phyloP scores from a whole-genome alignment of 768 basidiomycete genomes.

The Suillus ampliporus region DNA sequence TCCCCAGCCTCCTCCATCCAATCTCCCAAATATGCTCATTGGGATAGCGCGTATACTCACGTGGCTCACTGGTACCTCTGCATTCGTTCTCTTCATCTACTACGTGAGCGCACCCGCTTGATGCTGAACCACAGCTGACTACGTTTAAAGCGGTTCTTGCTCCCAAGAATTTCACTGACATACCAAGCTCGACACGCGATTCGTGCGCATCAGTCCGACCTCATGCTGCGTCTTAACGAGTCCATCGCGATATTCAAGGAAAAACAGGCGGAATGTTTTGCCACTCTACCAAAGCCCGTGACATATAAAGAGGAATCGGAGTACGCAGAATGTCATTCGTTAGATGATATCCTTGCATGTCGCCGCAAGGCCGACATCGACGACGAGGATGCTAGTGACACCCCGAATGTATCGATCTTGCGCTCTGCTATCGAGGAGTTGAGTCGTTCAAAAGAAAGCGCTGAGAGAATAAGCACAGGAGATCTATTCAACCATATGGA shows the following conservation, averaged over 20 bases:
- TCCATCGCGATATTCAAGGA: slow-evolving; percentile 63
- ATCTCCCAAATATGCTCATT: slow-evolving; percentile 67
- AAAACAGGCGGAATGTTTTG: slow-evolving; percentile 58
- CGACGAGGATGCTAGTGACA: slow-evolving; percentile 26
- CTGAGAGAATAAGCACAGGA: slow-evolving; percentile 54
- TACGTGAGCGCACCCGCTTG: slow-evolving; percentile 52
- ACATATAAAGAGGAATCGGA: slow-evolving; percentile 52
- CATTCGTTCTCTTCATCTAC: slow-evolving; percentile 63
- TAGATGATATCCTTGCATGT: slow-evolving; percentile 45
- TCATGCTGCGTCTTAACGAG: slow-evolving; percentile 58
- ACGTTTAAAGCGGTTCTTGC: slow-evolving; percentile 61
- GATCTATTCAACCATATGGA: slow-evolving; percentile 66
- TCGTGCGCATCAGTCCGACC: slow-evolving; percentile 60
- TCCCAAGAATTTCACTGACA: slow-evolving; percentile 67
- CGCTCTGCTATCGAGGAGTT: slow-evolving; percentile 66
- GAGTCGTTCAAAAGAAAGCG: slow-evolving; percentile 39
- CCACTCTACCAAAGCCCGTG: slow-evolving; percentile 60
- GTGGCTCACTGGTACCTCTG: slow-evolving; percentile 72
- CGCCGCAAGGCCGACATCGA: slow-evolving; percentile 10
- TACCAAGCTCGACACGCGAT: slow-evolving; percentile 66
- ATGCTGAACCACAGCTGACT: slow-evolving; percentile 14
- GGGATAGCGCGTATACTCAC: slow-evolving; percentile 62
- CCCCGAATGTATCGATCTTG: slow-evolving; percentile 61
- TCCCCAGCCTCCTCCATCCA: slow-evolving; percentile 71
- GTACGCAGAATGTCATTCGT: slow-evolving; percentile 51